phyloP scores from a whole-genome alignment of 2,329 filamentous ascomycete genomes.

The Sporothrix phasma region DNA sequence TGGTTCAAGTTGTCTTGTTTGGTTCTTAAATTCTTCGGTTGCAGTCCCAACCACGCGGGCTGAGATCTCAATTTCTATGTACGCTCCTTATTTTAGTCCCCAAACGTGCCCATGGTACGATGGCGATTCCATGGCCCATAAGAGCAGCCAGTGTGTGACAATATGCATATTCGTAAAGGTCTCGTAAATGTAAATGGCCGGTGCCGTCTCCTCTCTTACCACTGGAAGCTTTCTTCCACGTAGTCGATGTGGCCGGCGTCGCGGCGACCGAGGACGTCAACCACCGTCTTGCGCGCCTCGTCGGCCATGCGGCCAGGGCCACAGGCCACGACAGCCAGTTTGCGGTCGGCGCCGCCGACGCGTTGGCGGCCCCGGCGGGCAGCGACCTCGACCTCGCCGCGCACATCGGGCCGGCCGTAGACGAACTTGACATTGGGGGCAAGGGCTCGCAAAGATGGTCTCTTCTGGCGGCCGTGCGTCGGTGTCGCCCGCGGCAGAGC shows the following conservation, averaged over 20 bases:
- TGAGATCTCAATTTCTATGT: not conserved
- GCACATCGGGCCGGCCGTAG: slow-evolving; percentile 17
- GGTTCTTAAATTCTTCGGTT: too few relatives aligned
- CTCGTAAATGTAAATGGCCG: not conserved
- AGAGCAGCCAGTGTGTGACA: not conserved
- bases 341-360: slow-evolving; percentile 15
- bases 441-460: not conserved
- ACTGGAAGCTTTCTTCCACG: slow-evolving; percentile 20
- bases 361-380: slow-evolving; percentile 16
- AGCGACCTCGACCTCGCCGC: slow-evolving; percentile 24
- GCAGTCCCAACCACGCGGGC: too few relatives aligned
- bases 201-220: slow-evolving; percentile 5
- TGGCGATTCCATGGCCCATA: too few relatives aligned
- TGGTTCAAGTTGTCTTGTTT: too few relatives aligned
- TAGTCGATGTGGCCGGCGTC: slow-evolving; percentile 15
- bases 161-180: not conserved
- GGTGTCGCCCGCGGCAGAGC: not conserved
- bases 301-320: slow-evolving; percentile 18
- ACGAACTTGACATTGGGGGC: slow-evolving; percentile 19
- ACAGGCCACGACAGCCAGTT: slow-evolving; percentile 19
- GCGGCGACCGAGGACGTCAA: slow-evolving; percentile 2
- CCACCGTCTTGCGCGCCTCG: slow-evolving; percentile 13
- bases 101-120: too few relatives aligned
- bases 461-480: not conserved
- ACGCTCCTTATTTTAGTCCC: not conserved